Conservation (phyloP, 2,329 filamentous ascomycete genomes). For the Curvularia eragrostidis region DNA sequence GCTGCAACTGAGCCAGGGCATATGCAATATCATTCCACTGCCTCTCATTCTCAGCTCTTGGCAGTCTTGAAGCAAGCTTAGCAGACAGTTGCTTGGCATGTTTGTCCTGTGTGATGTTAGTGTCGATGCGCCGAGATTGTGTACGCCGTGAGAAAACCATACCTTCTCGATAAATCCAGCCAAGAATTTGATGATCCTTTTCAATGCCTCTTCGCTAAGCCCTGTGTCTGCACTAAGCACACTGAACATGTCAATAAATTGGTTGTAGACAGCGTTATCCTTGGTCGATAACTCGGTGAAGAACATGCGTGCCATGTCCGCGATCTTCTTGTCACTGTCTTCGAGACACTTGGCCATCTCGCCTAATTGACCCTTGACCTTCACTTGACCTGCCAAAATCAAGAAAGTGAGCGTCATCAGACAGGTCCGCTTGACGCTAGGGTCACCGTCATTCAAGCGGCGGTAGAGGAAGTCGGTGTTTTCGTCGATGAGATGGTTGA, state of each 20-base stretch:
- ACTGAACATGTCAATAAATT: constrained; percentile 99
- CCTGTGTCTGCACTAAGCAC: constrained; percentile 81
- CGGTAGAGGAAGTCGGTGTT: constrained; percentile 98
- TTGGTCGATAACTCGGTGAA: constrained; percentile 97
- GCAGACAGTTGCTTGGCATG: constrained; percentile 93
- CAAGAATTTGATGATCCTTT: constrained; percentile 87
- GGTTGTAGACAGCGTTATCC: constrained; percentile 98
- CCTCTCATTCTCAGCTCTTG: constrained; percentile 86
- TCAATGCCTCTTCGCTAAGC: constrained; percentile 85
- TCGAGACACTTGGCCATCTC: constrained; percentile 99
- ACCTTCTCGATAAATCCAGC: constrained; percentile 98
- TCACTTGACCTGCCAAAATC: constrained; percentile 96
- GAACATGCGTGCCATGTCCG: constrained; percentile 96
- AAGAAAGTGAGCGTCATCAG: constrained; percentile 98
- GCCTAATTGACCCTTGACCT: constrained; percentile 97
- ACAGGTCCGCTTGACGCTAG: constrained; percentile 93
- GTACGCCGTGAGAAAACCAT: constrained; percentile 22
- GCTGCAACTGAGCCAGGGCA: constrained; percentile 84
- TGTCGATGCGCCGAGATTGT: neutral
- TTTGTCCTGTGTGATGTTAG: constrained; percentile 72
- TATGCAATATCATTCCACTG: constrained; percentile 99
- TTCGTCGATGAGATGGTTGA: constrained; percentile 98
- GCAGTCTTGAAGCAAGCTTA: constrained; percentile 86
- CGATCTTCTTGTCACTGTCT: constrained; percentile 92
- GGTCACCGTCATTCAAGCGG: constrained; percentile 84